These are phyloP conservation scores for Aegilops longissima DNA, from an alignment of 176 grass and related monocot species.

Conservation along the genomic window DNA sequence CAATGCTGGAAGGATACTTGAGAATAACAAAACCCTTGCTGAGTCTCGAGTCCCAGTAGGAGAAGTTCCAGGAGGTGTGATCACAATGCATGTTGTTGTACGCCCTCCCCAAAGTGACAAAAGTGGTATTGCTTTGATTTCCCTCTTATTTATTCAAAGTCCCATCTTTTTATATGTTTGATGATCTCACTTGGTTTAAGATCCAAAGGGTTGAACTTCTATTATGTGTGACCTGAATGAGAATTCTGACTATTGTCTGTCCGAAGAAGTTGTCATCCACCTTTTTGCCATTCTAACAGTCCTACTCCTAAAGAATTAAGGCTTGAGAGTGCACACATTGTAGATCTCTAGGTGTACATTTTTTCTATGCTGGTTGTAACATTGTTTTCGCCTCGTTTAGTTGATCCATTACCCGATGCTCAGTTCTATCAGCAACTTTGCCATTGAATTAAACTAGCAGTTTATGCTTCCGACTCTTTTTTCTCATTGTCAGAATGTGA, in stretches of 20 bases:
- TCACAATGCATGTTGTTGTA: slow-evolving; percentile 96
- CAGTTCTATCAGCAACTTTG: background rate
- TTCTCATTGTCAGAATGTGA: background rate
- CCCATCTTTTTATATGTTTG: slow-evolving; percentile 23
- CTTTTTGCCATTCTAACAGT: slow-evolving; percentile 4
- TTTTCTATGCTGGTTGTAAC: background rate
- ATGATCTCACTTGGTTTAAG: background rate
- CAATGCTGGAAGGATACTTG: slow-evolving; percentile 80
- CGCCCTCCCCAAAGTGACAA: slow-evolving; percentile 57
- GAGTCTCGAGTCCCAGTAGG: slow-evolving; percentile 77
- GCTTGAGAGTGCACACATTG: background rate
- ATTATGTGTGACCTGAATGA: background rate
- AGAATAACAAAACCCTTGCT: slow-evolving; percentile 71
- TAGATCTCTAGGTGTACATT: background rate
- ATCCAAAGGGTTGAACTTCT: background rate
- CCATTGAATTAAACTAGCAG: background rate
- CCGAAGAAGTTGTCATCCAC: background rate
- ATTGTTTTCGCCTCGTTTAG: background rate
- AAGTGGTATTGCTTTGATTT: slow-evolving; percentile 58
- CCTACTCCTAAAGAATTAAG: background rate
- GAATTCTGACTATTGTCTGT: background rate
- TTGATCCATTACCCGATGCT: background rate
- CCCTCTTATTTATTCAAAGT: slow-evolving; percentile 3
- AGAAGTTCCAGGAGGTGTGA: slow-evolving; percentile 65
- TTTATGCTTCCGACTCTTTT: background rate